A percentile compares a stretch with the other conserved stretches of the same genome.
Conservation (phyloP, 2,329 filamentous ascomycete genomes). For the Chaetomium globosum region DNA sequence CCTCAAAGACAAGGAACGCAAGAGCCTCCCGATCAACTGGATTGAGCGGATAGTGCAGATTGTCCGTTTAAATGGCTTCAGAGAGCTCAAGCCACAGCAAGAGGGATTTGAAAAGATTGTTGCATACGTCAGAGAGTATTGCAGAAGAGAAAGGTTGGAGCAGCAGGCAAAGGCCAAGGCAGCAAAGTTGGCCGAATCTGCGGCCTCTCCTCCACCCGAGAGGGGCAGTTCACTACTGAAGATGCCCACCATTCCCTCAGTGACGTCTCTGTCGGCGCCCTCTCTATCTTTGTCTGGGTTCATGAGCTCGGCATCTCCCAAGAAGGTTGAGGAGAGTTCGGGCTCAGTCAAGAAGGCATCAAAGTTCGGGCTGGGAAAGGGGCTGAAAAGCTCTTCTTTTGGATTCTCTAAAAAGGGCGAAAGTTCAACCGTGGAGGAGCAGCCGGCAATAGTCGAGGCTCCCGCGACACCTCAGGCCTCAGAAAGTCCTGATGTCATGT, state of each 20-base stretch:
- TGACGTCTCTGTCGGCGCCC: constrained; percentile 11
- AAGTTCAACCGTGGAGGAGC: neutral
- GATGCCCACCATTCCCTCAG: constrained; percentile 9
- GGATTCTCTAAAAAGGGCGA: constrained; percentile 4
- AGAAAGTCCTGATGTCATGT: neutral
- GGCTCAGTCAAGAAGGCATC: constrained; percentile 1
- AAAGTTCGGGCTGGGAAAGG: constrained; percentile 7
- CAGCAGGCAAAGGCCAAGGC: neutral
- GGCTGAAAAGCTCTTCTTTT: constrained; percentile 7
- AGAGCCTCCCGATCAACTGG: constrained; percentile 37
- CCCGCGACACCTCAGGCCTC: neutral
- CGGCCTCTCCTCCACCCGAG: neutral
- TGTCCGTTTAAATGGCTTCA: constrained; percentile 31
- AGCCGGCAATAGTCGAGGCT: neutral
- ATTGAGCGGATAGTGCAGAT: constrained; percentile 36
- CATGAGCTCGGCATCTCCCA: neutral
- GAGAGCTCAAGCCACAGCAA: constrained; percentile 32
- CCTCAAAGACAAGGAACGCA: constrained; percentile 35
- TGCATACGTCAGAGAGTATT: constrained; percentile 35
- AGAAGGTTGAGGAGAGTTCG: neutral
- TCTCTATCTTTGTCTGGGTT: constrained; percentile 13
- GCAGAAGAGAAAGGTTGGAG: constrained; percentile 9
- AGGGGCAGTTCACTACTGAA: constrained; percentile 14
- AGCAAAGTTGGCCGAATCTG: neutral
- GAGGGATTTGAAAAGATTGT: constrained; percentile 36